These are phyloP conservation scores for Pilasporangium apinafurcum DNA, from an alignment of 352 stramenopile genomes.

Conservation along the genomic window DNA sequence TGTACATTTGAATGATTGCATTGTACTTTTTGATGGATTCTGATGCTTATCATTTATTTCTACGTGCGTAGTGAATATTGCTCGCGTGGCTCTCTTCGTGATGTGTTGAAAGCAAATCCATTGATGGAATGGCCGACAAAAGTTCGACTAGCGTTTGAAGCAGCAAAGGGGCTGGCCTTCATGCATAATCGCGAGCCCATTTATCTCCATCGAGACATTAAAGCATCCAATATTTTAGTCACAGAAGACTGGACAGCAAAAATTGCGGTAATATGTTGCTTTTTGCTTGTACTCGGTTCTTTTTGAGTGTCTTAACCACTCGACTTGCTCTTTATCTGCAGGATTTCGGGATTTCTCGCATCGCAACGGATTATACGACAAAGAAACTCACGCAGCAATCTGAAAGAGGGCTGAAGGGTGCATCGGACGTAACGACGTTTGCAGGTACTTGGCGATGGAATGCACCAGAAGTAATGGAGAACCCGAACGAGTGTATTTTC, in stretches of 20 bases:
- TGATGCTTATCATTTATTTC: conserved; percentile 7
- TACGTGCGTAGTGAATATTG: conserved; percentile 48
- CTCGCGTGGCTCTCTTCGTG: conserved; percentile 46
- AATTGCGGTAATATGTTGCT: conserved; percentile 24
- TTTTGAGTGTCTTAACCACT: too few species aligned
- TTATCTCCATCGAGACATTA: conserved; percentile 69
- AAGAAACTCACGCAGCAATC: conserved; percentile 27
- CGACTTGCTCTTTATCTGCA: neutral
- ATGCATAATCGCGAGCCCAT: conserved; percentile 75
- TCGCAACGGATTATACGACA: conserved; percentile 56
- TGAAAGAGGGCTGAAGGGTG: conserved; percentile 10
- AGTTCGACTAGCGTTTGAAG: conserved; percentile 58
- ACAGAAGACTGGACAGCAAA: conserved; percentile 71
- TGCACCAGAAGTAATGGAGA: conserved; percentile 61
- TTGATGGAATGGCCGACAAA: conserved; percentile 65
- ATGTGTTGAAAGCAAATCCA: conserved; percentile 52
- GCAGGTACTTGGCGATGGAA: conserved; percentile 75
- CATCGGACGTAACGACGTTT: conserved; percentile 50
- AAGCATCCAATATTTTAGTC: conserved; percentile 70
- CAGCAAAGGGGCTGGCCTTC: conserved; percentile 66
- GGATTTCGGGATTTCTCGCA: conserved; percentile 71
- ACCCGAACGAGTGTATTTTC: conserved; percentile 59
- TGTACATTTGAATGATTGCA: conserved; percentile 6
- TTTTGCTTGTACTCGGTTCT: neutral
- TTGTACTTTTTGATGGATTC: neutral